Evolutionary conservation across 1,139 yeast genomes (phyloP).

Genomic region (Pichia sp.): DNA sequence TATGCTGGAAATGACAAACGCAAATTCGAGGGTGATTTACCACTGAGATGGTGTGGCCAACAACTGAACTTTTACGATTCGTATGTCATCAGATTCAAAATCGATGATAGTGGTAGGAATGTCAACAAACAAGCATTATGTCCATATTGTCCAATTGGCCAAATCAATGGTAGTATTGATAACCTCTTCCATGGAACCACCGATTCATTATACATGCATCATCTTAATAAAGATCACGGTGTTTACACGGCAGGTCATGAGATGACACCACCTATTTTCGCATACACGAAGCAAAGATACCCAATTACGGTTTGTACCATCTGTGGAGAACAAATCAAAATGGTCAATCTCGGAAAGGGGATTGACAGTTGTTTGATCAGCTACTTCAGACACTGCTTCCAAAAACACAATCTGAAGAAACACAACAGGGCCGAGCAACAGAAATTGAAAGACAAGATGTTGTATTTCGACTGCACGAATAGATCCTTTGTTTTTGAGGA

Average conservation of each 20-base stretch:
- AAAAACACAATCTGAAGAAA: constrained; percentile 6
- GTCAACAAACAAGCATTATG: constrained; percentile 26
- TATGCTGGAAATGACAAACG: constrained; percentile 11
- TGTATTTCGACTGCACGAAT: too few relatives aligned
- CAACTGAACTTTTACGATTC: constrained; percentile 29
- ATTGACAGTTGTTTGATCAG: constrained; percentile 6
- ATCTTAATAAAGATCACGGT: constrained; percentile 32
- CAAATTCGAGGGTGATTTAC: constrained; percentile 8
- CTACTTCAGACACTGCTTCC: constrained; percentile 9
- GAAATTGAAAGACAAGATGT: constrained; percentile 3
- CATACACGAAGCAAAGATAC: constrained; percentile 6
- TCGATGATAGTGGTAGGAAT: constrained; percentile 18
- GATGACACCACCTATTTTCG: constrained; percentile 26
- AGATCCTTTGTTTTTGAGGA: too few relatives aligned
- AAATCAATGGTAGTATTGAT: constrained; percentile 2
- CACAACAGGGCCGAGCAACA: constrained; percentile 6
- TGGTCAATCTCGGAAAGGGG: not conserved
- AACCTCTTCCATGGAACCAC: constrained; percentile 26
- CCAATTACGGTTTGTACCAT: constrained; percentile 6
- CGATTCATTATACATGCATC: constrained; percentile 32
- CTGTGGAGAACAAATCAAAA: constrained; percentile 7
- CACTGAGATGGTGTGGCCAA: constrained; percentile 22
- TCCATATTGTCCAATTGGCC: constrained; percentile 27
- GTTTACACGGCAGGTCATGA: constrained; percentile 31
- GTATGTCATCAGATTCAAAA: constrained; percentile 22